Evolutionary conservation across 2,329 filamentous ascomycete genomes (phyloP), one percentile per base, ranked within the genome.

Genomic region (Phaeosphaeria sp.): DNA sequence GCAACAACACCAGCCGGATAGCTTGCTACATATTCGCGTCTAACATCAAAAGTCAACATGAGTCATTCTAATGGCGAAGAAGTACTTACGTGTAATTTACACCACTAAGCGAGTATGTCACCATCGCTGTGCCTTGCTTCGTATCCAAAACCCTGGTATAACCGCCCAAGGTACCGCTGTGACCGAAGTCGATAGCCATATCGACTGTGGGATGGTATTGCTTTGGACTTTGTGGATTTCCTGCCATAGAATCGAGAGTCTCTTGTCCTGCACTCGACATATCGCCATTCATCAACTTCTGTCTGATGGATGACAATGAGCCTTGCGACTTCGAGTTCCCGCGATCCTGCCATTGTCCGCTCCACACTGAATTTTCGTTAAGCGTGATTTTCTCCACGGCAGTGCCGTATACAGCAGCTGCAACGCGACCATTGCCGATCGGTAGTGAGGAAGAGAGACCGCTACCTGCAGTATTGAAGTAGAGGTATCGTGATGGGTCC

Each of bases 361-460:
- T 58, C 62, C 62, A 64, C 3, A 64, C 54, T 4, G 59, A 58
- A 17, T 62, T 57, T 43, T 65, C 62, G 30, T 65, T 65, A 17
- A 65, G 47, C 1, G 50, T 33, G 17, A 65, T 46, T 9, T 44
- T 59, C 20, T 65, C 62, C 15, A n/a, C 22, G 15, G 47, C 27
- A 9, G 50, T 46, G n/a, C 62, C 62, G 39, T 59, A 65, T 1
- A 63, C 48, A 1, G 51, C 44, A 4, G 47, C 62, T 17, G 27
- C 62, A 20, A 63, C 39, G 22, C 62, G 39, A 2, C 62, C 59
- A 52, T 63, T 62, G 22, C 62, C 62, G n/a, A 65, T 46, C 15
- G 50, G 50, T 7, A 52, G 22, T 13, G 41, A 46, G 21, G 50
- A 52, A n/a, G 50, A 52, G 20, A 52, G 23, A 17, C 39, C 20